These are phyloP conservation scores for Candida nitratophila DNA, from an alignment of 805 yeast genomes.

Conservation along the genomic window DNA sequence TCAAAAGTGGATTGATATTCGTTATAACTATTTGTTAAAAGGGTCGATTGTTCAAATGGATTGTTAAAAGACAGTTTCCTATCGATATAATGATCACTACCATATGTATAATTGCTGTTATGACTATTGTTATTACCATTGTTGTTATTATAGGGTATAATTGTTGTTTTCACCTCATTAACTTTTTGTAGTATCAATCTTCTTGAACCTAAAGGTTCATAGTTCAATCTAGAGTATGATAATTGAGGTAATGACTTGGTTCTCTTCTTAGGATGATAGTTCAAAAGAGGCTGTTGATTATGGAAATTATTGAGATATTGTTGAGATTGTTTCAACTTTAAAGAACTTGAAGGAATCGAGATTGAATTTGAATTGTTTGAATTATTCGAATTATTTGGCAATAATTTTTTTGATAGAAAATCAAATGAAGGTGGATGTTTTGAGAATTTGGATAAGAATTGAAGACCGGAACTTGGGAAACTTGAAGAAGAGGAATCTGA, in stretches of 20 bases:
- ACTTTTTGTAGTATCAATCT: slow-evolving; percentile 30
- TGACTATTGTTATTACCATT: no score
- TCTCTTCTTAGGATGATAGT: slow-evolving; percentile 28
- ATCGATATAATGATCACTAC: slow-evolving; percentile 1
- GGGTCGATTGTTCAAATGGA: slow-evolving; percentile 6
- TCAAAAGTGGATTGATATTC: slow-evolving; percentile 3
- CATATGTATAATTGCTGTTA: slow-evolving; percentile 25
- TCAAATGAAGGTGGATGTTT: not conserved
- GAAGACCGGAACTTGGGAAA: not conserved
- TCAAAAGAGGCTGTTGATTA: no score
- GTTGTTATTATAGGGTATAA: slow-evolving; percentile 20
- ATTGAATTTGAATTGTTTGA: slow-evolving; percentile 8
- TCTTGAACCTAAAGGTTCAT: slow-evolving; percentile 25
- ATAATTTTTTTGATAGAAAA: not conserved
- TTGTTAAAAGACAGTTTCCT: slow-evolving; percentile 21
- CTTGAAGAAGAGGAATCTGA: slow-evolving; percentile 9
- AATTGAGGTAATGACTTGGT: slow-evolving; percentile 50
- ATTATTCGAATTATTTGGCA: not conserved
- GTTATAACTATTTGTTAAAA: no score
- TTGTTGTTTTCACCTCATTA: slow-evolving; percentile 34
- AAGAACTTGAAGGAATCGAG: slow-evolving; percentile 2
- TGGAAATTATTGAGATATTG: not conserved
- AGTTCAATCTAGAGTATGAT: slow-evolving; percentile 38
- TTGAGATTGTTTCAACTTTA: not conserved
- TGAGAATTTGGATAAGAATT: not conserved